Evolutionary conservation across 1,139 yeast species (phyloP).

Genomic region (Entelexis paramagnoliae): DNA sequence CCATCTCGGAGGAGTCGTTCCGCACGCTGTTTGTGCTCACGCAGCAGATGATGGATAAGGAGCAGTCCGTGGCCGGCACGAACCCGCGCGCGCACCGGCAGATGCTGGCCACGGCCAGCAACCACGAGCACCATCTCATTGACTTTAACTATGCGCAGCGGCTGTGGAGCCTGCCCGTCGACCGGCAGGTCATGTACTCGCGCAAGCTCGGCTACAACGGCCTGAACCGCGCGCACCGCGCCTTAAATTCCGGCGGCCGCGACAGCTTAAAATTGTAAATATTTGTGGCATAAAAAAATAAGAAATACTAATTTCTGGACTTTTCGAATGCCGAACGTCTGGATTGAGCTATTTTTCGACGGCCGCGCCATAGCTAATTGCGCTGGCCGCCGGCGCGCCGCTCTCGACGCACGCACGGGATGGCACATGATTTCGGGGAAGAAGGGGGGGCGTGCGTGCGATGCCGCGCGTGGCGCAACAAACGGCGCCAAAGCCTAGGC

Average conservation of each 20-base stretch:
- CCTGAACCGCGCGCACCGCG: constrained; percentile 24
- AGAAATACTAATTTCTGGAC: too few species aligned
- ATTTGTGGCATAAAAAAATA: too few species aligned
- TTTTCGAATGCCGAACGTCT: too few species aligned
- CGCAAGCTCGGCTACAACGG: constrained; percentile 32
- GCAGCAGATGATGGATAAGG: constrained; percentile 74
- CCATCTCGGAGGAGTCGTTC: constrained; percentile 63
- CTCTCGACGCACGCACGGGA: too few species aligned
- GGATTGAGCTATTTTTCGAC: too few species aligned
- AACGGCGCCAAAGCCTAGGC: too few species aligned
- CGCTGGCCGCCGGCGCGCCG: too few species aligned
- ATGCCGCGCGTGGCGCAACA: too few species aligned
- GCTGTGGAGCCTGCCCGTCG: constrained; percentile 22
- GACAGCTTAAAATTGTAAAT: constrained; percentile 12
- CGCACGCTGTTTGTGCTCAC: constrained; percentile 77
- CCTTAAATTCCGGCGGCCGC: constrained; percentile 16
- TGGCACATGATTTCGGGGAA: too few species aligned
- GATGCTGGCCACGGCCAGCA: constrained; percentile 13
- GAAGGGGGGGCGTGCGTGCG: too few species aligned
- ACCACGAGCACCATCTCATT: constrained; percentile 16
- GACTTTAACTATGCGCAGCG: constrained; percentile 20
- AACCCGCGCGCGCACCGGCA: constrained; percentile 47
- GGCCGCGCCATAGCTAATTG: too few species aligned
- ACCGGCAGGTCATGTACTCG: constrained; percentile 27
- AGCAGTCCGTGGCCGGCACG: constrained; percentile 62